Percentiles rank a stretch among this genome's conserved stretches.
phyloP scores from a whole-genome alignment of 1,139 yeast species.

The Candida sojae region DNA sequence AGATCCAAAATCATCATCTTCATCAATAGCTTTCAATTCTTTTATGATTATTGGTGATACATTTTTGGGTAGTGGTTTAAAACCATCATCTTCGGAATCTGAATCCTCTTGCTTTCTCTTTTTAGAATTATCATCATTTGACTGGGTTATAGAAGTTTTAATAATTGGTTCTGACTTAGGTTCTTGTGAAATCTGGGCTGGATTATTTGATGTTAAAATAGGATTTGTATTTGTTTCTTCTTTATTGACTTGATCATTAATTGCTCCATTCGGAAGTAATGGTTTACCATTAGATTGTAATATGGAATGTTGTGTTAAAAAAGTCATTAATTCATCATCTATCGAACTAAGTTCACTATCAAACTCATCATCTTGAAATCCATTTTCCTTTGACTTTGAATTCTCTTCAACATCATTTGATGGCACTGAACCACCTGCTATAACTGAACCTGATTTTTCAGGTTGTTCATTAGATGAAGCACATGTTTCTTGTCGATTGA shows the following conservation, averaged over 20 bases:
- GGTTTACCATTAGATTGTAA: background rate
- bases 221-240: background rate
- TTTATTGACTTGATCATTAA: too few relatives aligned
- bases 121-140: background rate
- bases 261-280: background rate
- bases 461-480: too few relatives aligned
- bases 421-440: too few relatives aligned
- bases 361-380: background rate
- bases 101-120: background rate
- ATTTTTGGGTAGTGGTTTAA: constrained; percentile 29
- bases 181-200: background rate
- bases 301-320: constrained; percentile 3
- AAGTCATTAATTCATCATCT: constrained; percentile 17
- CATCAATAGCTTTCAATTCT: constrained; percentile 23
- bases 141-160: too few relatives aligned
- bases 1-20: constrained; percentile 19
- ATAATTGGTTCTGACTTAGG: background rate
- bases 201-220: background rate
- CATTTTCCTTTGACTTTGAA: background rate
- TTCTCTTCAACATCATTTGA: background rate
- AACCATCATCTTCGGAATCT: constrained; percentile 11
- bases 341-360: constrained; percentile 13
- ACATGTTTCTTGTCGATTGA: too few relatives aligned
- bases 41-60: constrained; percentile 21
- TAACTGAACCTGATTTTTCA: too few relatives aligned